Evolutionary conservation across 164 flowering plant genomes (phyloP).

Genomic region (grape (Vitis vinifera)): DNA sequence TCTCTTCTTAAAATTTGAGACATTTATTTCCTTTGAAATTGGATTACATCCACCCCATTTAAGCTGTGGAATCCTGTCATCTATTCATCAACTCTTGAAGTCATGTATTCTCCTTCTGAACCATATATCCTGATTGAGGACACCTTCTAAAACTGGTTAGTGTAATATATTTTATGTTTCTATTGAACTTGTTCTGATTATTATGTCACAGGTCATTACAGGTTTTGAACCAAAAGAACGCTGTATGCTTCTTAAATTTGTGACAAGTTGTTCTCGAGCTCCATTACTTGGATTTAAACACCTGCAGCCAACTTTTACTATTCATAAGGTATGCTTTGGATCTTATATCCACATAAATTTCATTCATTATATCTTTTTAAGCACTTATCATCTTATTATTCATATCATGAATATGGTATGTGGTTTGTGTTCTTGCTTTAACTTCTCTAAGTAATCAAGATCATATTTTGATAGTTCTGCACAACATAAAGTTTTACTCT

Average conservation of each 20-base stretch:
- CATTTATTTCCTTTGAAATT: background rate
- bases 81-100: background rate
- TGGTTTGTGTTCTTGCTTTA: too few species aligned
- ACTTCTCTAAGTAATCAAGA: too few species aligned
- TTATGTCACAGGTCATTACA: conserved; percentile 56
- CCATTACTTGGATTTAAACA: conserved; percentile 98
- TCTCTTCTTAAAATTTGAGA: too few species aligned
- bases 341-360: background rate
- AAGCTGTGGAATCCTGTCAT: background rate
- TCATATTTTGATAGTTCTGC: too few species aligned
- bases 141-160: background rate
- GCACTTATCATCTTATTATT: too few species aligned
- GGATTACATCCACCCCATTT: background rate
- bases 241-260: conserved; percentile 91
- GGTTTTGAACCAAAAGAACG: conserved; percentile 88
- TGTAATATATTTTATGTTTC: background rate
- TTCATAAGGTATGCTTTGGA: conserved; percentile 74
- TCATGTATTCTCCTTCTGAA: background rate
- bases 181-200: conserved; percentile 1
- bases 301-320: conserved; percentile 88
- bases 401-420: too few species aligned
- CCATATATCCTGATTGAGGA: background rate
- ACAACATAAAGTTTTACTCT: too few species aligned
- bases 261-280: conserved; percentile 96
- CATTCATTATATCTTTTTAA: too few species aligned